Conservation (phyloP, 2,329 filamentous ascomycete species). For the Fusarium virguliforme region DNA sequence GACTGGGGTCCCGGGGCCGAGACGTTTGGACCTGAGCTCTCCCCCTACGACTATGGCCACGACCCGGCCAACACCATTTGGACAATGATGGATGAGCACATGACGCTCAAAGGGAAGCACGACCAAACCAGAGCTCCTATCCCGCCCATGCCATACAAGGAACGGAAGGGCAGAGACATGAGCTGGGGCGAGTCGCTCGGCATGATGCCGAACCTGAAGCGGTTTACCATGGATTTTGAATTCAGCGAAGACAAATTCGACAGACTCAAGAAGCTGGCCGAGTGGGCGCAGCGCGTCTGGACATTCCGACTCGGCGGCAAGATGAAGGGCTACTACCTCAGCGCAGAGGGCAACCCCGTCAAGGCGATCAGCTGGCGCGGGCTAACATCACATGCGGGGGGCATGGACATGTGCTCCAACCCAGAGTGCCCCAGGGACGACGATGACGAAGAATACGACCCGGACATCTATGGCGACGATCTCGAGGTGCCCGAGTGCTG, state of each 20-base stretch:
- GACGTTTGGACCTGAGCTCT: background rate
- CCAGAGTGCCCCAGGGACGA: background rate
- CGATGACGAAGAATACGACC: background rate
- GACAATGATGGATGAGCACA: slow-evolving; percentile 20
- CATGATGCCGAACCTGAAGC: slow-evolving; percentile 22
- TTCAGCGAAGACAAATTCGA: slow-evolving; percentile 20
- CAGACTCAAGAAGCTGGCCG: slow-evolving; percentile 12
- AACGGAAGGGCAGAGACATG: background rate
- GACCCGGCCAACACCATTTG: background rate
- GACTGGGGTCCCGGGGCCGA: slow-evolving; percentile 7
- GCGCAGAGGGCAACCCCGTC: slow-evolving; percentile 21
- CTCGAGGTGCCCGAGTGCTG: background rate
- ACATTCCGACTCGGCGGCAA: slow-evolving; percentile 32
- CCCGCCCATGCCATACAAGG: slow-evolving; percentile 17
- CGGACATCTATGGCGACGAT: background rate
- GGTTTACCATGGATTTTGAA: slow-evolving; percentile 31
- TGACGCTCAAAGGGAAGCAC: slow-evolving; percentile 20
- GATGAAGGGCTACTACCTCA: slow-evolving; percentile 37
- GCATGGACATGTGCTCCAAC: background rate
- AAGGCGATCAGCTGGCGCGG: slow-evolving; percentile 21
- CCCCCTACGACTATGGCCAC: slow-evolving; percentile 23
- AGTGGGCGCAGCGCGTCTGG: slow-evolving; percentile 40
- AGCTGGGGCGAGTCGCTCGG: slow-evolving; percentile 25
- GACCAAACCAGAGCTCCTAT: slow-evolving; percentile 6
- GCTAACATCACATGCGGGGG: background rate